phyloP scores from a whole-genome alignment of 768 basidiomycete species.

The Crepidotus variabilis region DNA sequence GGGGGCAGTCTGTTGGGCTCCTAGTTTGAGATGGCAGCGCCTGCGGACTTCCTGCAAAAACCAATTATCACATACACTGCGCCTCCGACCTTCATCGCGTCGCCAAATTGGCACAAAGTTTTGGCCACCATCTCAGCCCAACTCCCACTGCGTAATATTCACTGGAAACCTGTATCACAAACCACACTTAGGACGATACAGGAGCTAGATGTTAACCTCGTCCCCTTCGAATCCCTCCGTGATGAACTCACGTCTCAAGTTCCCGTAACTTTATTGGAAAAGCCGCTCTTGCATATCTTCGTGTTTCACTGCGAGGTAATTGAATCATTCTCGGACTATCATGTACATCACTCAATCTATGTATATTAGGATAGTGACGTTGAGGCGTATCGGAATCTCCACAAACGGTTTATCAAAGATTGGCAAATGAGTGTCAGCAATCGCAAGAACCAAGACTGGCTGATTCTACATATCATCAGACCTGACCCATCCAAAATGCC shows the following conservation, averaged over 20 bases:
- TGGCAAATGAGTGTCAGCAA: constrained; percentile 71
- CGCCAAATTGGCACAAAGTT: constrained; percentile 72
- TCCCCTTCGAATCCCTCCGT: constrained; percentile 60
- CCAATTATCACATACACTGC: constrained; percentile 67
- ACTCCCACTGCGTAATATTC: constrained; percentile 83
- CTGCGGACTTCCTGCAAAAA: constrained; percentile 31
- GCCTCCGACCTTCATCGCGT: constrained; percentile 57
- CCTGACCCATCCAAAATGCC: constrained; percentile 55
- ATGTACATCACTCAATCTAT: neutral
- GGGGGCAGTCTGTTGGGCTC: no score
- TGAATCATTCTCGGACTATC: neutral
- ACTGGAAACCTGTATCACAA: constrained; percentile 82
- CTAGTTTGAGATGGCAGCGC: constrained; percentile 17
- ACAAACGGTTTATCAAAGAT: constrained; percentile 87
- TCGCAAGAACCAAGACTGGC: constrained; percentile 88
- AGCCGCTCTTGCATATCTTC: constrained; percentile 82
- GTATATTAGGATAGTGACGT: constrained; percentile 49
- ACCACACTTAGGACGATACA: constrained; percentile 83
- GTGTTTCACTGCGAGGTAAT: constrained; percentile 86
- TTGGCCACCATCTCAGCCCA: constrained; percentile 62
- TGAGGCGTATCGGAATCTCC: constrained; percentile 73
- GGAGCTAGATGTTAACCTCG: constrained; percentile 75
- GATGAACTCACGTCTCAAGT: constrained; percentile 77
- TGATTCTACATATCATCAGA: constrained; percentile 82
- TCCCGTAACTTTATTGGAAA: constrained; percentile 76